Conservation (phyloP, 345 rosid genomes). For the Moricandia arvensis region DNA sequence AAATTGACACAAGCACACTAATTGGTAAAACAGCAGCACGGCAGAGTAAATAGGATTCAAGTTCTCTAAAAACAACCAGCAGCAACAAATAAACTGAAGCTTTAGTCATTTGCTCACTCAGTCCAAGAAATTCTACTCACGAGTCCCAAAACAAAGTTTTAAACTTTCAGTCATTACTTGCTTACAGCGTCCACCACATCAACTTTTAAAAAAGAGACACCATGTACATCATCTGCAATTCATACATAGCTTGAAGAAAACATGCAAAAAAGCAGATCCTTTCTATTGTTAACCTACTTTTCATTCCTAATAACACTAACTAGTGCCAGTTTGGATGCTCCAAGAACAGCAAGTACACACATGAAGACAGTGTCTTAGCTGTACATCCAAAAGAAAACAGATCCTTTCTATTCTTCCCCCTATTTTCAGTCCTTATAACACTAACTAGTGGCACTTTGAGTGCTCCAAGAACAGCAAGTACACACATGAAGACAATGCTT, state of each 20-base stretch:
- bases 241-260: slow-evolving; percentile 3
- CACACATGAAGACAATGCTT: not conserved
- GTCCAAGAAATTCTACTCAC: not conserved
- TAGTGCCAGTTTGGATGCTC: too few species aligned
- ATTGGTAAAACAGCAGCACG: not conserved
- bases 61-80: not conserved
- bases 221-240: not conserved
- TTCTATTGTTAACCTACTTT: too few species aligned
- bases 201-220: not conserved
- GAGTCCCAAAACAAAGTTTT: not conserved
- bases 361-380: not conserved
- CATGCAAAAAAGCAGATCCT: not conserved
- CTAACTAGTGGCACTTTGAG: too few species aligned
- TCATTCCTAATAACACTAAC: too few species aligned
- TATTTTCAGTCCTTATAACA: too few species aligned
- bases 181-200: not conserved
- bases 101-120: not conserved
- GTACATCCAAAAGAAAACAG: not conserved
- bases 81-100: not conserved
- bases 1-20: not conserved
- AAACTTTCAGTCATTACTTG: not conserved
- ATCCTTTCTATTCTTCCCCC: too few species aligned
- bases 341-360: too few species aligned
- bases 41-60: not conserved
- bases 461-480: too few species aligned